Percentiles rank a stretch among this genome's conserved stretches.
Conservation (phyloP, 352 stramenopile genomes). For the Pythium phragmiticola region DNA sequence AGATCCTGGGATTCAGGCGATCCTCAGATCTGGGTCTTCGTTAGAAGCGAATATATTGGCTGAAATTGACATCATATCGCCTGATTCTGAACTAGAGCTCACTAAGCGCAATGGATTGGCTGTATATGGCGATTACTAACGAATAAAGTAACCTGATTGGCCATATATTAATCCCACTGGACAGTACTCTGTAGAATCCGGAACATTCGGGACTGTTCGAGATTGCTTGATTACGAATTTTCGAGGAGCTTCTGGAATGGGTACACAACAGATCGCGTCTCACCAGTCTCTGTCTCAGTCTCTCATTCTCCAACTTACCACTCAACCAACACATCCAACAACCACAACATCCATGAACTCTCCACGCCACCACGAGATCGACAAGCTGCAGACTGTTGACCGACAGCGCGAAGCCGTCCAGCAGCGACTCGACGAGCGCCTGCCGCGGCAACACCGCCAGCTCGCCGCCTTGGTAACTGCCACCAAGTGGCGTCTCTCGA, state of each 20-base stretch:
- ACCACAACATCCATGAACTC: slow-evolving; percentile 17
- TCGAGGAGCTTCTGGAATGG: slow-evolving; percentile 22
- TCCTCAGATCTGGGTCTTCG: too few relatives aligned
- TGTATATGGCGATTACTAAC: too few relatives aligned
- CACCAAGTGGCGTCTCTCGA: slow-evolving; percentile 48
- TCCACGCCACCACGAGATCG: slow-evolving; percentile 24
- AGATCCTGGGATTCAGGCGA: too few relatives aligned
- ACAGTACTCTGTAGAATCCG: not conserved
- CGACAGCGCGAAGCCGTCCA: slow-evolving; percentile 43
- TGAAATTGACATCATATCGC: too few relatives aligned
- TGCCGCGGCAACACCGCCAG: slow-evolving; percentile 37
- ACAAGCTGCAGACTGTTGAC: slow-evolving; percentile 43
- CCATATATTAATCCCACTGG: not conserved
- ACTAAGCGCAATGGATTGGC: too few relatives aligned
- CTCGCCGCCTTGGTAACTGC: slow-evolving; percentile 36
- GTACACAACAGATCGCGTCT: slow-evolving; percentile 1
- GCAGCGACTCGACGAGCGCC: slow-evolving; percentile 34
- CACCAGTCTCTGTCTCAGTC: not conserved
- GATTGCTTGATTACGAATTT: slow-evolving; percentile 19
- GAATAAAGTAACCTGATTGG: not conserved
- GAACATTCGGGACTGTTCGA: slow-evolving; percentile 20
- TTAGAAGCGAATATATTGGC: too few relatives aligned
- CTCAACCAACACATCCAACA: slow-evolving; percentile 5
- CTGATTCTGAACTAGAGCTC: too few relatives aligned
- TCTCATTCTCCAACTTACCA: slow-evolving; percentile 28